These are phyloP conservation scores for Triadica sebifera DNA, from an alignment of 345 rosid species.

Conservation along the genomic window DNA sequence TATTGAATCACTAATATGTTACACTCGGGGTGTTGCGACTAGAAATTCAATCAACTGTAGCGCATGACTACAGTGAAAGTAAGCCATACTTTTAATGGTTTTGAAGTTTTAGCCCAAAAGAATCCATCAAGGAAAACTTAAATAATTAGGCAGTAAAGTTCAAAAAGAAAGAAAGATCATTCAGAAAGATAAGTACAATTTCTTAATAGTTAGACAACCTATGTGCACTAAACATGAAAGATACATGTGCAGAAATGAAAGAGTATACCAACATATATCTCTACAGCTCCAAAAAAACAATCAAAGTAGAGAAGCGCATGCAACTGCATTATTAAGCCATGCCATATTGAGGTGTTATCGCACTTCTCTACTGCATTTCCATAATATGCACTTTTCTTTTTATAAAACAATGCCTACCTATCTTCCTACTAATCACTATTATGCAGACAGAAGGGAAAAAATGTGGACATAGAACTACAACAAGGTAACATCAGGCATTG, in stretches of 20 bases:
- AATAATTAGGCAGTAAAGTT: too few species aligned
- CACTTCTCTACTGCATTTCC: background rate
- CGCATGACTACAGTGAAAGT: too few species aligned
- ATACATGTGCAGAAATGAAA: background rate
- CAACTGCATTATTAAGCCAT: background rate
- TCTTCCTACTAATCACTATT: background rate
- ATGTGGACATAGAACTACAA: conserved; percentile 21
- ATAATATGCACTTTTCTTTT: background rate
- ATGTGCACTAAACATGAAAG: background rate
- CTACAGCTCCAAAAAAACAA: background rate
- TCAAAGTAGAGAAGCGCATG: background rate
- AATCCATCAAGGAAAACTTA: background rate
- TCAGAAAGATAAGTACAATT: background rate
- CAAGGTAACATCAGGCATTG: background rate
- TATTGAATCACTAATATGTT: too few species aligned
- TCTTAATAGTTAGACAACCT: background rate
- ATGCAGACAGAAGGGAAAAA: background rate
- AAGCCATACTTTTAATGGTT: too few species aligned
- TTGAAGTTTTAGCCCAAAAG: background rate
- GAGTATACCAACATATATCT: background rate
- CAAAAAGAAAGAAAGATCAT: background rate
- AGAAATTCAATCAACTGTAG: too few species aligned
- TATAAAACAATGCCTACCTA: background rate
- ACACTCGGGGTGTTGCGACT: too few species aligned
- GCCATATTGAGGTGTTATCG: too few species aligned